Percentiles rank a stretch among this genome's conserved stretches.
These are phyloP conservation scores for Elaeis oleifera DNA, from an alignment of 202 grass and related monocot genomes.

Conservation along the genomic window DNA sequence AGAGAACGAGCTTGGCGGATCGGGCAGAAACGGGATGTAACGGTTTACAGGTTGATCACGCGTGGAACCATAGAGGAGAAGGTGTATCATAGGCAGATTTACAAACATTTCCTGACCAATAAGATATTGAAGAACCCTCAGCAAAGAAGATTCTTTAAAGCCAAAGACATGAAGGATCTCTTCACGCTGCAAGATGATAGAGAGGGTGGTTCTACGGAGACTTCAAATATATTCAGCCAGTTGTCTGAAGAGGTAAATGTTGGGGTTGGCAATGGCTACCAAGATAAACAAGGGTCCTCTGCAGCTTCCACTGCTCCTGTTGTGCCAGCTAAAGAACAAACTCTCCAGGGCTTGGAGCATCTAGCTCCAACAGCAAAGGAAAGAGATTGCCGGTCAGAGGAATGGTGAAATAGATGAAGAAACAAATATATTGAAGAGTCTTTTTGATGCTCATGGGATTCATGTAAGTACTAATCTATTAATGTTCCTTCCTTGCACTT, in stretches of 20 bases:
- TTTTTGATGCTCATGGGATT: conserved; percentile 80
- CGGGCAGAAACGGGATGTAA: conserved; percentile 81
- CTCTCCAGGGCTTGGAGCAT: conserved; percentile 16
- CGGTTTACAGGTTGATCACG: conserved; percentile 80
- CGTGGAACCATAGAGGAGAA: conserved; percentile 97
- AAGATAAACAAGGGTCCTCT: conserved; percentile 19
- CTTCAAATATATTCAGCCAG: conserved; percentile 78
- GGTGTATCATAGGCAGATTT: conserved; percentile 87
- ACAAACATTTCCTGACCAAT: conserved; percentile 87
- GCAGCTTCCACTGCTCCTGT: neutral
- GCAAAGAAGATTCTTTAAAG: conserved; percentile 88
- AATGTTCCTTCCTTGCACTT: neutral
- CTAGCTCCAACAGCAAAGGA: conserved; percentile 15
- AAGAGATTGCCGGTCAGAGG: conserved; percentile 25
- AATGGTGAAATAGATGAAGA: conserved; percentile 39
- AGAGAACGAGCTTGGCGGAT: conserved; percentile 96
- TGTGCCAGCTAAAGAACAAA: conserved; percentile 13
- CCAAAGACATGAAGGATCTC: conserved; percentile 91
- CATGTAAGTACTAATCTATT: conserved; percentile 43
- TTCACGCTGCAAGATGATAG: conserved; percentile 72
- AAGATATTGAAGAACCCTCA: conserved; percentile 91
- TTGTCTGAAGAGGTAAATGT: conserved; percentile 64
- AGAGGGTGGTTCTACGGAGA: conserved; percentile 52
- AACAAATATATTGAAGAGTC: conserved; percentile 58
- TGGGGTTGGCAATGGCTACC: conserved; percentile 25